phyloP scores from a whole-genome alignment of 306 rosid species.

The Hippophae gyantsensis region DNA sequence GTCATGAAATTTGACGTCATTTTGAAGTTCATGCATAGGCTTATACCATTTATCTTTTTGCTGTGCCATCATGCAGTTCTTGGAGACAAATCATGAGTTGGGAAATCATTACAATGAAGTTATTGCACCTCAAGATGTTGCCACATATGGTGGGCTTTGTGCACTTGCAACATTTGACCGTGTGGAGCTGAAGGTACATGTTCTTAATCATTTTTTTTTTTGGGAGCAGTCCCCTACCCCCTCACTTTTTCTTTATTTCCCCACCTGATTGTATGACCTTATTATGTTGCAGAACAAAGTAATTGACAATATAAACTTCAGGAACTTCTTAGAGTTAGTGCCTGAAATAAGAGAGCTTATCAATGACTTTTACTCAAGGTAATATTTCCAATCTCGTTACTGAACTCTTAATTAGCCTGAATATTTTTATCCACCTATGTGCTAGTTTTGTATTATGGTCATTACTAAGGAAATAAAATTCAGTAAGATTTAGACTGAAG shows the following conservation, averaged over 20 bases:
- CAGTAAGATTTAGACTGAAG: no score
- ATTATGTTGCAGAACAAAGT: constrained; percentile 72
- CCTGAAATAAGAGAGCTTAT: constrained; percentile 96
- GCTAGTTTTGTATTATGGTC: no score
- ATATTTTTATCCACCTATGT: no score
- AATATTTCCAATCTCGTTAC: constrained; percentile 4
- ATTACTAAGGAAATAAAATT: no score
- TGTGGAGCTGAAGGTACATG: constrained; percentile 74
- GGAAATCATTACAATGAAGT: constrained; percentile 78
- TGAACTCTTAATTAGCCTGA: no score
- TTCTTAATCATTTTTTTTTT: constrained; percentile 10
- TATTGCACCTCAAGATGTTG: constrained; percentile 95
- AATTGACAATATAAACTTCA: constrained; percentile 73
- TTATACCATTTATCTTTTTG: constrained; percentile 1
- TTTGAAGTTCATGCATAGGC: not conserved
- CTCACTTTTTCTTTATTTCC: not conserved
- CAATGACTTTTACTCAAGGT: constrained; percentile 94
- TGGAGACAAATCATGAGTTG: constrained; percentile 73
- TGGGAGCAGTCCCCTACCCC: not conserved
- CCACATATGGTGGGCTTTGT: constrained; percentile 97
- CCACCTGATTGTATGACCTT: constrained; percentile 17
- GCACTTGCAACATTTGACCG: constrained; percentile 98
- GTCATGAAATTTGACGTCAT: not conserved
- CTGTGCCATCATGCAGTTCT: constrained; percentile 49
- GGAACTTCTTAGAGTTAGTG: constrained; percentile 89